Evolutionary conservation across 2,329 filamentous ascomycete species (phyloP), one percentile per base, ranked within the genome.

Genomic region (Chlorencoelia australis): DNA sequence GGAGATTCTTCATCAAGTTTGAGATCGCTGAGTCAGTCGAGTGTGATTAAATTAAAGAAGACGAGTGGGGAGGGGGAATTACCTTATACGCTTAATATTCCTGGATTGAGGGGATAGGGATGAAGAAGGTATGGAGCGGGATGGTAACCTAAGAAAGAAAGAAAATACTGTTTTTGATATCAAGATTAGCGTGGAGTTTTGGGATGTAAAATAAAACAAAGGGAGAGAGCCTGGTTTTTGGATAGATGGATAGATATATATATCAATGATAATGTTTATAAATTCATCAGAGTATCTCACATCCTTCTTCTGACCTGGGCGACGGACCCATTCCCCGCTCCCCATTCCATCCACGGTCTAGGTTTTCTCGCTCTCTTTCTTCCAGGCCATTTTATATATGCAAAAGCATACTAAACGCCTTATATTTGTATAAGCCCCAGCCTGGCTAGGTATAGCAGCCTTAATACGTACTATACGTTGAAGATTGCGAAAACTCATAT

Each of bases 41-140:
- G 53, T 35, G 51, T 56, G 21, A 53, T 56, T 15, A 49, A 46
- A 29, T 37, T 56, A 28, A 52, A 43, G 27, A 40, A 35, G 25
- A 33, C 44, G 21, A 43, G 51, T 30, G 47, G 49, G 9, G 40
- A 47, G 11, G 44, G 43, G 1, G 38, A 41, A 17, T 38, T 53
- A 30, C 49, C 52, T 40, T 56, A 56, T 39, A 48, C 43, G 15
- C 39, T 55, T n/a, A 45, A 34, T 24, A 34, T 52, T 28, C 46
- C 51, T 7, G 25, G 42, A 38, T 26, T 39, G 10, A 33, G 40
- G 33, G 47, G 33, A 44, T 25, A 15, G 10, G 14, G n/a, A n/a
- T n/a, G n/a, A n/a, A n/a, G n/a, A n/a, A n/a, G n/a, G n/a, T n/a
- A n/a, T n/a, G n/a, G n/a, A n/a, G n/a, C n/a, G n/a, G n/a, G n/a